Base-by-base conservation (phyloP, 1,284 basidiomycete genomes). In the Cutaneotrichosporon mucoides region DNA sequence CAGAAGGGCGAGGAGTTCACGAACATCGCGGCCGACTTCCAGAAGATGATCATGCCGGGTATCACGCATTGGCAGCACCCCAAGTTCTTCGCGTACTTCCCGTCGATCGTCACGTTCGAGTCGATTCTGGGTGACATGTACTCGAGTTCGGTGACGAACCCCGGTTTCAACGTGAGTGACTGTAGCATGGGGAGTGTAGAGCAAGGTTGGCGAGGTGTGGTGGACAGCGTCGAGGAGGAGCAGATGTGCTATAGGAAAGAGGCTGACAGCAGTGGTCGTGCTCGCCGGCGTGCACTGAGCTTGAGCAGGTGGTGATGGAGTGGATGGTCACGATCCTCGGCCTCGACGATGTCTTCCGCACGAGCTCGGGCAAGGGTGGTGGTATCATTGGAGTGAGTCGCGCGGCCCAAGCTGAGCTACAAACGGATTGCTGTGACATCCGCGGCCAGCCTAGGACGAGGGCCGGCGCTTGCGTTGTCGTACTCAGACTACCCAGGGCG, bases 201-300 rank as follows among this genome's bases (percentile, higher is more conserved):
- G n/a, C n/a, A n/a, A n/a, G n/a, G n/a, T n/a, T n/a, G n/a, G n/a
- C n/a, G n/a, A n/a, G n/a, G n/a, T n/a, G n/a, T n/a, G n/a, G n/a
- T n/a, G n/a, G n/a, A n/a, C n/a, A n/a, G n/a, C n/a, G n/a, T n/a
- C n/a, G n/a, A n/a, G n/a, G n/a, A n/a, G n/a, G n/a, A n/a, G n/a
- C n/a, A n/a, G n/a, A n/a, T n/a, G n/a, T n/a, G n/a, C n/a, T n/a
- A n/a, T n/a, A n/a, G n/a, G n/a, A n/a, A n/a, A n/a, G n/a, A n/a
- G n/a, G 9, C 61, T 59, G 44, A 53, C 51, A 13, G 2, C 64
- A 92, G 89, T 94, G 91, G 92, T 79, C 84, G 2, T 85, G 84
- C 55, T 91, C 89, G 61, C 92, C 92, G 0, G 90, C 91, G n/a
- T 90, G 88, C 68, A 95, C 93, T 0, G 93, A 97, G 75, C 82